These are phyloP conservation scores for Harringtonia aguacate DNA, from an alignment of 2,329 filamentous ascomycete genomes.

Conservation along the genomic window DNA sequence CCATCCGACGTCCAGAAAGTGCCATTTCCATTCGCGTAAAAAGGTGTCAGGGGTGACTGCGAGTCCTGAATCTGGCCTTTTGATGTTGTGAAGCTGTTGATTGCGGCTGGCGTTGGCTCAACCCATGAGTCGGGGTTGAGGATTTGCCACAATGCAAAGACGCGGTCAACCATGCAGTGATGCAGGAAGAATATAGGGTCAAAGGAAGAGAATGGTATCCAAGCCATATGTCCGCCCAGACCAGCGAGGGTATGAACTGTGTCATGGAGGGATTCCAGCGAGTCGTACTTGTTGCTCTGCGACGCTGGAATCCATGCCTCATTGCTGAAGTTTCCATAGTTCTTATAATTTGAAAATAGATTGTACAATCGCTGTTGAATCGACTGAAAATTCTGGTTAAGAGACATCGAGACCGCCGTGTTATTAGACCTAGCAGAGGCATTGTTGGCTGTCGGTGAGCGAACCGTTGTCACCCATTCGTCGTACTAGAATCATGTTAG, in stretches of 20 bases:
- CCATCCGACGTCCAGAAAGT: conserved; percentile 59
- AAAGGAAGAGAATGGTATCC: conserved; percentile 62
- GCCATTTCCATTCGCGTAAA: conserved; percentile 46
- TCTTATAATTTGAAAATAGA: conserved; percentile 55
- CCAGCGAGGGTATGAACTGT: conserved; percentile 50
- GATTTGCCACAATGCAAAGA: conserved; percentile 68
- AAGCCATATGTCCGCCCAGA: conserved; percentile 57
- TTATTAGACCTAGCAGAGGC: conserved; percentile 46
- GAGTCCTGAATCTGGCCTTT: conserved; percentile 42
- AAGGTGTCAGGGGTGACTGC: conserved; percentile 53
- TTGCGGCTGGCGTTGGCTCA: conserved; percentile 39
- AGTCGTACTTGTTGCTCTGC: conserved; percentile 44
- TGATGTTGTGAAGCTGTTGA: conserved; percentile 49
- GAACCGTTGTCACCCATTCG: conserved; percentile 47
- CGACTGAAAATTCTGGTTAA: conserved; percentile 41
- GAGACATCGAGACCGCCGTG: conserved; percentile 37
- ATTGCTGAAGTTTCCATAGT: conserved; percentile 60
- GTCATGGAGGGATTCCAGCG: conserved; percentile 55
- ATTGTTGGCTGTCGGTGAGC: conserved; percentile 35
- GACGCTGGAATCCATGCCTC: conserved; percentile 47
- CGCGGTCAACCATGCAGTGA: conserved; percentile 64
- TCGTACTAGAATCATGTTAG: conserved; percentile 34
- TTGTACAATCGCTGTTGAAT: conserved; percentile 56
- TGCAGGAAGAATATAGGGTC: conserved; percentile 73
- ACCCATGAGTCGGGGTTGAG: conserved; percentile 61